Evolutionary conservation across 2,329 filamentous ascomycete species (phyloP).

Genomic region (Neofusicoccum cordaticola): DNA sequence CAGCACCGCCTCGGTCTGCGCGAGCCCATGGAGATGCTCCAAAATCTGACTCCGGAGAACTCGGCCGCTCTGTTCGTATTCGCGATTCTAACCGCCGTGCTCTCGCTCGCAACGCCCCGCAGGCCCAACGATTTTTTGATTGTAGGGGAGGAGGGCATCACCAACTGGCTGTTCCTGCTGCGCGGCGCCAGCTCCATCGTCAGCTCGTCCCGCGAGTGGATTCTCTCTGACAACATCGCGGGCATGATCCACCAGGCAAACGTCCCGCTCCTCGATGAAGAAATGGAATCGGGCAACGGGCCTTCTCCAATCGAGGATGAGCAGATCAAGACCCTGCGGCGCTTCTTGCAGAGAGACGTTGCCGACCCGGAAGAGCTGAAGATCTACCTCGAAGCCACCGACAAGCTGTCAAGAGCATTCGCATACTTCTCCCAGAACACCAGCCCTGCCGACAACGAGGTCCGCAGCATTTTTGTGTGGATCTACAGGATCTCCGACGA

Average conservation of each 20-base stretch:
- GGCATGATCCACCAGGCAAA: background rate
- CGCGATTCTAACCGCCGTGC: background rate
- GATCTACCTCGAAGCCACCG: slow-evolving; percentile 1
- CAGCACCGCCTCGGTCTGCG: slow-evolving; percentile 1
- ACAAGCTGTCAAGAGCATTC: background rate
- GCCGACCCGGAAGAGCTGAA: background rate
- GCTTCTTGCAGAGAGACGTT: slow-evolving; percentile 5
- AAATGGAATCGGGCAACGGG: slow-evolving; percentile 17
- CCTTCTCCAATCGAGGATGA: slow-evolving; percentile 26
- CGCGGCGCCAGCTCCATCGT: background rate
- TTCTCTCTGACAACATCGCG: background rate
- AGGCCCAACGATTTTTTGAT: slow-evolving; percentile 2
- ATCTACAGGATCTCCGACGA: background rate
- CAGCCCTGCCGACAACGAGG: background rate
- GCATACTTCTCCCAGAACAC: background rate
- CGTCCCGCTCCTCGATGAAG: background rate
- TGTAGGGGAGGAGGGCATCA: background rate
- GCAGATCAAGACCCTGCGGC: slow-evolving; percentile 24
- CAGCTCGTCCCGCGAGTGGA: background rate
- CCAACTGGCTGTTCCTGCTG: slow-evolving; percentile 4
- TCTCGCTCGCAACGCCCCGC: background rate
- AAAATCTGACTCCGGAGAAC: background rate
- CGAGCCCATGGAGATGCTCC: slow-evolving; percentile 2
- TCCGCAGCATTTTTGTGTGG: slow-evolving; percentile 1
- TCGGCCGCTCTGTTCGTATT: background rate